Conservation (phyloP, 352 stramenopile species). For the Phytophthora foliorum region DNA sequence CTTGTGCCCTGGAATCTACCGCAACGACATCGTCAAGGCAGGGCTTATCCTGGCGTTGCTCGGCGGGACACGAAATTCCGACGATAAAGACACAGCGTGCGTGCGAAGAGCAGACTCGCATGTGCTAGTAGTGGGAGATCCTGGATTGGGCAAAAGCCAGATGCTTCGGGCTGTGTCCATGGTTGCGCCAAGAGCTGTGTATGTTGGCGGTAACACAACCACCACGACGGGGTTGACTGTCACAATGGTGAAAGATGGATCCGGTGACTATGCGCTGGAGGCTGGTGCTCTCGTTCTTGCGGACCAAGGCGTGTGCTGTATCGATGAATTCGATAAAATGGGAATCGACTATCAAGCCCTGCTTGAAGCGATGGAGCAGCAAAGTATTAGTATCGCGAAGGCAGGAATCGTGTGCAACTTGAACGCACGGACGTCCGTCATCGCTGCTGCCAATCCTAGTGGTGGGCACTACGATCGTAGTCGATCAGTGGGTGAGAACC, state of each 20-base stretch:
- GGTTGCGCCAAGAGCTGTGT: conserved; percentile 95
- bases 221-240: conserved; percentile 97
- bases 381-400: conserved; percentile 96
- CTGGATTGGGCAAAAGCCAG: conserved; percentile 96
- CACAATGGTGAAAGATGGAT: conserved; percentile 95
- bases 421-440: conserved; percentile 94
- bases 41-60: conserved; percentile 96
- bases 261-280: conserved; percentile 93
- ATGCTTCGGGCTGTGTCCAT: conserved; percentile 94
- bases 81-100: conserved; percentile 66
- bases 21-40: conserved; percentile 98
- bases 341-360: conserved; percentile 91
- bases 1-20: conserved; percentile 97
- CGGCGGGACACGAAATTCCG: conserved; percentile 88
- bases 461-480: conserved; percentile 97
- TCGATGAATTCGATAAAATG: conserved; percentile 99
- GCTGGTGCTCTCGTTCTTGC: conserved; percentile 94
- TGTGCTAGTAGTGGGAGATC: conserved; percentile 97
- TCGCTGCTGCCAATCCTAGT: conserved; percentile 97
- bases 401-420: conserved; percentile 96
- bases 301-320: conserved; percentile 97
- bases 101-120: conserved; percentile 94
- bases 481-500: conserved; percentile 96
- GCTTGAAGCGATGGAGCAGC: conserved; percentile 99
- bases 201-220: conserved; percentile 97